Evolutionary conservation across 2,329 filamentous ascomycete genomes (phyloP).

Genomic region (Tolypocladium pustulatum): DNA sequence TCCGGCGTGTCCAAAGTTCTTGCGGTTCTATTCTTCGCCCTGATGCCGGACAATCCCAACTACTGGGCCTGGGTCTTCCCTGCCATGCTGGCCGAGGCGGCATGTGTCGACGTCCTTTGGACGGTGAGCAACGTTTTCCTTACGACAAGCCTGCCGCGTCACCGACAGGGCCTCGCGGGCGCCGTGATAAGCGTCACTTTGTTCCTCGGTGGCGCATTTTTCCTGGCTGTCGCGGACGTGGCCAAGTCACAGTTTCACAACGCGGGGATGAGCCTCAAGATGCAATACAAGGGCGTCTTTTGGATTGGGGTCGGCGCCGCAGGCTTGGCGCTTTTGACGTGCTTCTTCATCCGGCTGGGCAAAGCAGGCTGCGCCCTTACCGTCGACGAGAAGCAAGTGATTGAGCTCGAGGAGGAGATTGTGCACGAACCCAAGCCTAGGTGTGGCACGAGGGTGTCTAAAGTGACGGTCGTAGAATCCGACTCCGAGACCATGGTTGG

Average conservation of each 20-base stretch:
- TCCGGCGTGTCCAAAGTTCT: conserved; percentile 40
- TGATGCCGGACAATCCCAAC: conserved; percentile 39
- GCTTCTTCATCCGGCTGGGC: conserved; percentile 13
- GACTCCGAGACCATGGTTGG: background rate
- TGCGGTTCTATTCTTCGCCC: conserved; percentile 42
- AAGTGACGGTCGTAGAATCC: background rate
- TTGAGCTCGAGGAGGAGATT: background rate
- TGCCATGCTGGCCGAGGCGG: conserved; percentile 45
- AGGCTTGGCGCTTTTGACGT: conserved; percentile 32
- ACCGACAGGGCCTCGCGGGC: conserved; percentile 53
- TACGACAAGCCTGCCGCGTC: conserved; percentile 48
- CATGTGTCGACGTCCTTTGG: conserved; percentile 57
- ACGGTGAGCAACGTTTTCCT: conserved; percentile 59
- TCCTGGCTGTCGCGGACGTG: conserved; percentile 54
- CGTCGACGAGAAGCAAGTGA: conserved; percentile 7
- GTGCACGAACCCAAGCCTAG: background rate
- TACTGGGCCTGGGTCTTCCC: conserved; percentile 59
- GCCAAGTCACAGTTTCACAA: conserved; percentile 29
- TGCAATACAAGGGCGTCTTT: conserved; percentile 50
- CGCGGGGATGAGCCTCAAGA: conserved; percentile 25
- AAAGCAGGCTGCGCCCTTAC: conserved; percentile 12
- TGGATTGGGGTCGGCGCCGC: conserved; percentile 48
- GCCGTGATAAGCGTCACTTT: conserved; percentile 52
- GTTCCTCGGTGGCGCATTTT: conserved; percentile 52
- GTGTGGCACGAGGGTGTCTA: background rate